Evolutionary conservation across 768 basidiomycete species (phyloP).

Genomic region (Hemileccinum impolitum): DNA sequence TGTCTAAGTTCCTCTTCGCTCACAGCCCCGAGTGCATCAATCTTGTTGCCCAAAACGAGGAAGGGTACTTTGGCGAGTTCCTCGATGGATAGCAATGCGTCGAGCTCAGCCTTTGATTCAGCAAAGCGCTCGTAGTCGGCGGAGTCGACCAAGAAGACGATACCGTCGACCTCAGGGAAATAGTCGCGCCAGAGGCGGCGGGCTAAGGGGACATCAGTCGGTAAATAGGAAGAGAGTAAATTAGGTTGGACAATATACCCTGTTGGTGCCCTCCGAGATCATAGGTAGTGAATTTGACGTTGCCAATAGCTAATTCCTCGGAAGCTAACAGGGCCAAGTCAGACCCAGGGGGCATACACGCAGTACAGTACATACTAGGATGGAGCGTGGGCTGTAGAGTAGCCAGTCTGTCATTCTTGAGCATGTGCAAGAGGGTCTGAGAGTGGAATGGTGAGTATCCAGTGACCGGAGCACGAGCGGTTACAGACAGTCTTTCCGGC

Average conservation of each 20-base stretch:
- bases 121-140: constrained; percentile 95
- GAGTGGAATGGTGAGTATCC: constrained; percentile 2
- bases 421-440: constrained; percentile 95
- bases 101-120: constrained; percentile 96
- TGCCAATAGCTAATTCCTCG: constrained; percentile 97
- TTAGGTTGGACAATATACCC: constrained; percentile 45
- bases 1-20: constrained; percentile 97
- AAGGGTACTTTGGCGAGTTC: constrained; percentile 95
- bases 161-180: constrained; percentile 99
- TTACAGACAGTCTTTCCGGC: constrained; percentile 92
- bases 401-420: constrained; percentile 98
- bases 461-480: neutral
- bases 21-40: constrained; percentile 96
- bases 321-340: constrained; percentile 60
- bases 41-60: constrained; percentile 98
- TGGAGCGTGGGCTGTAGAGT: constrained; percentile 98
- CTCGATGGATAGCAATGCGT: constrained; percentile 93
- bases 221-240: neutral
- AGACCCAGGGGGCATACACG: constrained; percentile 1
- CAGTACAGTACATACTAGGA: constrained; percentile 66
- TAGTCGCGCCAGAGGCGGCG: constrained; percentile 99
- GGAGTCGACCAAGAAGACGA: constrained; percentile 96
- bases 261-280: constrained; percentile 98
- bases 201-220: constrained; percentile 41
- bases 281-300: constrained; percentile 98